Evolutionary conservation across 164 flowering plant genomes (phyloP).

Genomic region (Cinnamomum chago): DNA sequence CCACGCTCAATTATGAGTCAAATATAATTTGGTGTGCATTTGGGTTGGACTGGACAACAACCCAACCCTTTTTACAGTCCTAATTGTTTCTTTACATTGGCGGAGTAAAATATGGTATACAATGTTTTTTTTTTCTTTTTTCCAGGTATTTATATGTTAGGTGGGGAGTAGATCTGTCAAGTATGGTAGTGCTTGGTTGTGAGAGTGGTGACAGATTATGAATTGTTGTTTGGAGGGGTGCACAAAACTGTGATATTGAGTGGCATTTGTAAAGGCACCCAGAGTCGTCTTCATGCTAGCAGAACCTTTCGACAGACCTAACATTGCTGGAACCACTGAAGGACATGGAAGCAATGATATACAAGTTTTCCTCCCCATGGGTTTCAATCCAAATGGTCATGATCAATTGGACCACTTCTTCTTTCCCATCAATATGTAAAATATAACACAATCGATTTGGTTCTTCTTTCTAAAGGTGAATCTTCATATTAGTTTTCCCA

Average conservation of each 20-base stretch:
- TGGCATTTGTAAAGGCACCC: conserved; percentile 49
- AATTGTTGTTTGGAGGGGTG: conserved; percentile 77
- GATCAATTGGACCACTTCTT: no score
- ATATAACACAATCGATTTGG: no score
- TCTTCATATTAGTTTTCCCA: no score
- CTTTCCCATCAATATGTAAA: no score
- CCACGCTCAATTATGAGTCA: no score
- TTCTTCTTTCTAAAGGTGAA: no score
- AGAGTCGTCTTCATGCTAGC: conserved; percentile 46
- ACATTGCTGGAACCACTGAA: conserved; percentile 44
- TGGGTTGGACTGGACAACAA: no score
- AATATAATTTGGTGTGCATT: no score
- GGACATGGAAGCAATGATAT: conserved; percentile 38
- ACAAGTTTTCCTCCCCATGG: background rate
- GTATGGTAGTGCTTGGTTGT: conserved; percentile 76
- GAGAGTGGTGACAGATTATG: conserved; percentile 90
- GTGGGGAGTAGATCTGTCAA: conserved; percentile 82
- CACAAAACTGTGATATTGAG: conserved; percentile 72
- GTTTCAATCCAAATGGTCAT: no score
- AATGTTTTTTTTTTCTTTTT: background rate
- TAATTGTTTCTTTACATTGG: background rate
- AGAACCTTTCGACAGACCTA: conserved; percentile 67
- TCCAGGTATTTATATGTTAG: conserved; percentile 71
- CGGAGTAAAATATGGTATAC: background rate
- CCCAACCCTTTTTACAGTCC: background rate